Base-by-base conservation (phyloP, 345 rosid species). In the Citrus unshiu region DNA sequence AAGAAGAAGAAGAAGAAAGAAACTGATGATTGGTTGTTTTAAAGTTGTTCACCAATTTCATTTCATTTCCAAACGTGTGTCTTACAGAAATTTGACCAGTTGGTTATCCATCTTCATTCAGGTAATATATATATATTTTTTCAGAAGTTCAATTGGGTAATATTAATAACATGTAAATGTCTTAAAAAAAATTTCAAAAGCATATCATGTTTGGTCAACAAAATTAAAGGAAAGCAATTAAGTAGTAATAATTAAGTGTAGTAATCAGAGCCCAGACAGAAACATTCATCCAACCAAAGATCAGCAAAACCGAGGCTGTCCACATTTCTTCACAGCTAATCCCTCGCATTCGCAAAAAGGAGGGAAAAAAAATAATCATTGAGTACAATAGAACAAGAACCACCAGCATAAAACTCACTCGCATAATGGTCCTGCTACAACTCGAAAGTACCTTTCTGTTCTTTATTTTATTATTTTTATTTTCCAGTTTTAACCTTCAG, bases 221-320 rank as follows among this genome's bases (percentile, higher is more conserved):
- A 13, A 12, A 46, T 46, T 68, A 40, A 2, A 7, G 49, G 9
- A 27, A 32, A 51, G 39, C 24, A 70, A 49, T 70, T 49, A 70
- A 70, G 54, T 68, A 69, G 37, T 27, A 46, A 70, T 70, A 71
- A 51, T 54, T 30, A 61, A 40, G 30, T 46, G 65, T 49, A 21
- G 69, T 56, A 56, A 54, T 64, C 22, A 71, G 72, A 54, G 72
- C 32, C 77, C 51, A 21, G 63, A 39, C 72, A 40, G 54, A 57
- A 51, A 32, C 34, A 49, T 68, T 60, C 61, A 75, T 54, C 72
- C 77, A 75, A 70, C 77, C 77, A 59, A 66, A 64, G 29, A 71
- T 62, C 75, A 40, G 43, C 75, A 68, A 73, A 60, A 29, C 46
- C 76, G 81, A 78, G 84, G 78, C 34, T 78, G 75, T 57, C 68